These are phyloP conservation scores for Stenogyne calaminthoides DNA, from an alignment of 305 asterid species.

Conservation along the genomic window DNA sequence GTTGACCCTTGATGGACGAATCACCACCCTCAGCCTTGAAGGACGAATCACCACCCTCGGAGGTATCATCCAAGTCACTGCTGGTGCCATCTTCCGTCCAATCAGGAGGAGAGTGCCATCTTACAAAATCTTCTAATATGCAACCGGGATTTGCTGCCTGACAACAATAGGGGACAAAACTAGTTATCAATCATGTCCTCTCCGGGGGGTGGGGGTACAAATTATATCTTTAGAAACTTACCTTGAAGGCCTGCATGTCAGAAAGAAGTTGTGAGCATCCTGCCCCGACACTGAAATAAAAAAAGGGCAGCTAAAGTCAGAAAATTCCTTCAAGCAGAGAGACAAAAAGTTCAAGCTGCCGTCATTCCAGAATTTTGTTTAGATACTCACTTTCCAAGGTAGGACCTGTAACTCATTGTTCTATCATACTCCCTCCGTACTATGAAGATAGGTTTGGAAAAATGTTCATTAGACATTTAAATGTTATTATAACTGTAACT, in stretches of 20 bases:
- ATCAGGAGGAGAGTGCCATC: slow-evolving; percentile 99
- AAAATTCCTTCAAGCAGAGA: slow-evolving; percentile 12
- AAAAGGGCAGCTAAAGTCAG: slow-evolving; percentile 41
- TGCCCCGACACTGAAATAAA: slow-evolving; percentile 84
- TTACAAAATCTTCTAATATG: slow-evolving; percentile 89
- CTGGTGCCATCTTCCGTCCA: slow-evolving; percentile 72
- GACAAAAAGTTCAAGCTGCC: not conserved
- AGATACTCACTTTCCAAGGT: not conserved
- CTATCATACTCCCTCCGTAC: not conserved
- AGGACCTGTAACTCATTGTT: not conserved
- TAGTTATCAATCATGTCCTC: slow-evolving; percentile 30
- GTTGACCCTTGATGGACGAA: slow-evolving; percentile 74
- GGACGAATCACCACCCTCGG: slow-evolving; percentile 56
- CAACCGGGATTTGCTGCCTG: slow-evolving; percentile 99
- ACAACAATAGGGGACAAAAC: slow-evolving; percentile 39
- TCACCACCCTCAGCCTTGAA: too few species aligned
- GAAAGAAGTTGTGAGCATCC: slow-evolving; percentile 99
- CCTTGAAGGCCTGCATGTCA: slow-evolving; percentile 99
- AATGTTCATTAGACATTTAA: too few species aligned
- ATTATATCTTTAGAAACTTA: slow-evolving; percentile 37
- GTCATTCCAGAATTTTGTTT: not conserved
- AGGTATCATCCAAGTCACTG: slow-evolving; percentile 51
- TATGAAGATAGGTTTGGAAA: too few species aligned
- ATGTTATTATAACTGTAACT: too few species aligned
- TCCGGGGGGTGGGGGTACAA: not conserved